Evolutionary conservation across 768 basidiomycete genomes (phyloP), one percentile per base, ranked within the genome.

Genomic region (Suillus variegatus): DNA sequence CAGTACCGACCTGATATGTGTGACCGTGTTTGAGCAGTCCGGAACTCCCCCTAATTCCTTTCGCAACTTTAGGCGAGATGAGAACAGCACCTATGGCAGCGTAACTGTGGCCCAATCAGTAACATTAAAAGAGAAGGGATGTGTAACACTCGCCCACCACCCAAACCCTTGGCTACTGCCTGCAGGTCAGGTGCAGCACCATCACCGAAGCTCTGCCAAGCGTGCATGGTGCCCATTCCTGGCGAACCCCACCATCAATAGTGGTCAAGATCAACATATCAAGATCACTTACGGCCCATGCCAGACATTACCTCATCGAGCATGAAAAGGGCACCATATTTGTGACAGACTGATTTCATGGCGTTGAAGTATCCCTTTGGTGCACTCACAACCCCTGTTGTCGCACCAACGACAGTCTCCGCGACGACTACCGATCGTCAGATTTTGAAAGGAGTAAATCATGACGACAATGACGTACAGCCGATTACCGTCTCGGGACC

Each of bases 271-370:
- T 18, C 18, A 6, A 32, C 44, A 32, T 55, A 61, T n/a, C 56
- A 63, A 32, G 47, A 61, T 41, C 46, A 82, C 91, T 77, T 73
- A 90, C 93, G 87, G 64, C 94, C 93, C 90, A 95, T 94, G 52
- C 93, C 93, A 73, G 89, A 88, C 94, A 96, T 95, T 55, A 95
- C 91, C 77, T 96, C 95, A 71, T 97, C 95, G 43, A 95, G 83
- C 49, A 95, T 93, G 75, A 95, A 89, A 20, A 97, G 76, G 49
- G 72, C 82, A 47, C 82, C 90, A 69, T 84, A 89, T 76, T 90
- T 93, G 46, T 90, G 85, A 69, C 91, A 93, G 22, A 93, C 90
- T 13, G 88, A 87, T 70, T 90, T 92, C 87, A 94, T 91, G 9
- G 91, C 91, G 75, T 86, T 86, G 72, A 95, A 91, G 74, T 95